phyloP scores from a whole-genome alignment of 305 asterid genomes.

The Lippia alba region DNA sequence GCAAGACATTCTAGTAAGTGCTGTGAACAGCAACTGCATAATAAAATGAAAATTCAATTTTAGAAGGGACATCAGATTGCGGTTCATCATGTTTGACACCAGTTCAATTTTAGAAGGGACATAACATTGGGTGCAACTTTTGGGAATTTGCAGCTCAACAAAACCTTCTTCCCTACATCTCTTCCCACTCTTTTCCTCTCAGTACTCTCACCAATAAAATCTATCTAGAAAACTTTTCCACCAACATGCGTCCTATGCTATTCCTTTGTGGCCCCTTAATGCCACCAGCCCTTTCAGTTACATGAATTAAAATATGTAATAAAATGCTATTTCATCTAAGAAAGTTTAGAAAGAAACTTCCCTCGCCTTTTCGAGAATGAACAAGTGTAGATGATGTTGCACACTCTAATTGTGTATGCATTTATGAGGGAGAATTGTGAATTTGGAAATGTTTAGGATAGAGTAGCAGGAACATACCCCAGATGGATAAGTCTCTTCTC shows the following conservation, averaged over 20 bases:
- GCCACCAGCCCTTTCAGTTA: constrained; percentile 1
- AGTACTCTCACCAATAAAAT: constrained; percentile 11
- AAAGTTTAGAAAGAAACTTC: background rate
- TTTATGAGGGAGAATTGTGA: background rate
- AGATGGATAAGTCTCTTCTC: constrained; percentile 45
- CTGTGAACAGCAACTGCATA: background rate
- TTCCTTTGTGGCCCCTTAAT: constrained; percentile 1
- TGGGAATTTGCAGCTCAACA: constrained; percentile 20
- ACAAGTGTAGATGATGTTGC: background rate
- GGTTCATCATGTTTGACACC: constrained; percentile 1
- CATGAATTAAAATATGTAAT: background rate
- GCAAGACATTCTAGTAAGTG: background rate
- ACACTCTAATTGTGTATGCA: background rate
- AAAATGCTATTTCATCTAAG: background rate
- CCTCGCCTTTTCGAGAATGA: background rate
- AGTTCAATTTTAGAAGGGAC: constrained; percentile 12
- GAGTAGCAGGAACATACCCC: constrained; percentile 52
- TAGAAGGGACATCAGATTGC: background rate
- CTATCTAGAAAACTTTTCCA: constrained; percentile 12
- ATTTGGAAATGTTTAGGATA: constrained; percentile 24
- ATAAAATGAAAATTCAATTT: constrained; percentile 7
- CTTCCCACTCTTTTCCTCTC: constrained; percentile 19
- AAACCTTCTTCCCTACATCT: constrained; percentile 7
- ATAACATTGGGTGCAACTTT: constrained; percentile 5
- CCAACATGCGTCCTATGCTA: constrained; percentile 19